Base-by-base conservation (phyloP, 108 stramenopile genomes). In the Seminavis robusta region DNA sequence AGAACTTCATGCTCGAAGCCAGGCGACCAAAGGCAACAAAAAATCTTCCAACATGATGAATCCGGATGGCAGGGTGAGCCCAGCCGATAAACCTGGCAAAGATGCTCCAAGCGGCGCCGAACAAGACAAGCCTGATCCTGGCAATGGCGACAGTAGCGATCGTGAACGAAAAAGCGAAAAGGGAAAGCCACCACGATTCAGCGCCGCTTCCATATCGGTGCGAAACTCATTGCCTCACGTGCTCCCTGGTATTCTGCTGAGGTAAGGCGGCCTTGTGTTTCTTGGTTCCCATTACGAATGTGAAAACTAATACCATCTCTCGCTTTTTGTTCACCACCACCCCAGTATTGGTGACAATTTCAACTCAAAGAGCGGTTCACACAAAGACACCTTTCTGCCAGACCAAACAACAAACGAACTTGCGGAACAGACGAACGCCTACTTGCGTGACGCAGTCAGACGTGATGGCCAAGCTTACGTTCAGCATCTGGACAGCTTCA, bases 371-470 rank as follows among this genome's bases (percentile, higher is more conserved):
- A 51, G 40, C 5, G 47, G 28, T 11, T 31, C 62, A 0, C 60
- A 39, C 38, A 89, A 84, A 59, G 87, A 89, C 51, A 54, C 74
- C 1, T 92, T 92, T 49, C 56, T 88, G 0, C 87, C 91, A 4
- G 87, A 87, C 53, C 85, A 87, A 48, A 83, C 87, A n/a, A 92
- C 91, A 0, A 83, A 79, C 30, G 80, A 75, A 24, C 65, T 92
- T 20, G 91, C 91, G 0, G 82, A 88, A 25, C 91, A 87, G 56
- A 86, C 91, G 37, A 92, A 89, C 46, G 59, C 62, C 0, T 81
- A 74, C 44, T 53, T 92, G 15, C 91, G 89, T 57, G 72, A 84
- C 51, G 84, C 83, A 16, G 91, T 92, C 15, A 42, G 82, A 39
- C 68, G 73, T 38, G 83, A 92, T 56, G 91, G 91, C 31, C 51